These are phyloP conservation scores for Ogataea methanolica DNA, from an alignment of 805 yeast genomes.

Conservation along the genomic window DNA sequence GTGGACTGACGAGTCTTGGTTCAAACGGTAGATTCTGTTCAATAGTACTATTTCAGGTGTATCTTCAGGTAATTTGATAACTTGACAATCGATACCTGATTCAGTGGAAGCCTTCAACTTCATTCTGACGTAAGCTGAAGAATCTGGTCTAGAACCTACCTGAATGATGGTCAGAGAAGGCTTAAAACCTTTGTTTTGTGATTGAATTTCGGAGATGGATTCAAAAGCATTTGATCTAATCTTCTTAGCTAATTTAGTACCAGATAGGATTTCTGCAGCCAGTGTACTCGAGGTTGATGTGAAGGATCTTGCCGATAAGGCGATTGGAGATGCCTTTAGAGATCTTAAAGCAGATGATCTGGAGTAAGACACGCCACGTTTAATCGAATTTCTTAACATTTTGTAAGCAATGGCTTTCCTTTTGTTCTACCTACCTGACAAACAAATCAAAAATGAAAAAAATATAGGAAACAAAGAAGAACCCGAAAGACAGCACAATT, in stretches of 20 bases:
- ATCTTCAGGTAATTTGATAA: conserved; percentile 53
- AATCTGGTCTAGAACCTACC: conserved; percentile 74
- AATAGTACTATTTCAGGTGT: conserved; percentile 55
- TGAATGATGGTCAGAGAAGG: conserved; percentile 71
- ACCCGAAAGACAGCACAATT: too few relatives aligned
- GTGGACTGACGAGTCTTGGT: conserved; percentile 56
- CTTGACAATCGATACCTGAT: conserved; percentile 58
- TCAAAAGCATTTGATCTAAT: conserved; percentile 39
- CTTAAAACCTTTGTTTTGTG: conserved; percentile 46
- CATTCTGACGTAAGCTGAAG: conserved; percentile 78
- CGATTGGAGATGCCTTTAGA: background rate
- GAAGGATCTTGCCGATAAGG: conserved; percentile 8
- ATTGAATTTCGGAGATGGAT: conserved; percentile 38
- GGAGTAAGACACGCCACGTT: background rate
- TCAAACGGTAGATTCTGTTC: conserved; percentile 49
- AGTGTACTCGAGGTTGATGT: conserved; percentile 11
- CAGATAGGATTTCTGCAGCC: conserved; percentile 37
- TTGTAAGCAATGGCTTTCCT: background rate
- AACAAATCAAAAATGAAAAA: too few relatives aligned
- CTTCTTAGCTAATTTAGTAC: conserved; percentile 40
- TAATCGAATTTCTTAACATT: conserved; percentile 6
- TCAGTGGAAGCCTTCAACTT: conserved; percentile 73
- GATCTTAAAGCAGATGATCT: background rate
- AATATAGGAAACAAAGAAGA: too few relatives aligned
- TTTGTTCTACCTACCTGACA: background rate